Evolutionary conservation across 2,329 filamentous ascomycete species (phyloP), one percentile per base, ranked within the genome.

Genomic region (Aureobasidium lini): DNA sequence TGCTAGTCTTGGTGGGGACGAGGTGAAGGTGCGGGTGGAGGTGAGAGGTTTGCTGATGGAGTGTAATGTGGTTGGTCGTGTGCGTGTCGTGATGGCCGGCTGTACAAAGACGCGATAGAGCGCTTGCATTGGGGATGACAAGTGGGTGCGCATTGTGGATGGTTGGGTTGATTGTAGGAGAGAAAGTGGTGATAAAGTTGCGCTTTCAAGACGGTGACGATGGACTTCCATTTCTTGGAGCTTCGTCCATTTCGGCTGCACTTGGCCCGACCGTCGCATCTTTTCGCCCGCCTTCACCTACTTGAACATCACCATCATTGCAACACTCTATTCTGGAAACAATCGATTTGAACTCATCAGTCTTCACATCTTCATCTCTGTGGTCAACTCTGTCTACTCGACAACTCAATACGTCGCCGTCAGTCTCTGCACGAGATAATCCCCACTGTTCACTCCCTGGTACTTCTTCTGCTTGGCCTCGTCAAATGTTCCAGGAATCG

Each of bases 371-470:
- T 37, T 10, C 34, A 37, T 37, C 2, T 9, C 34, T 9, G 15
- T 15, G 11, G 13, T 10, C 23, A 13, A 9, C 29, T 9, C 9
- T 16, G 2, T 6, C 28, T n/a, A 34, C 28, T 16, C 7, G 15
- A 2, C n/a, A 9, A 6, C 11, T 57, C 64, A 77, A 59, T 75
- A 79, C 2, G 92, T 96, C 13, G 88, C 87, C 5, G 85, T 80
- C 69, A 96, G 73, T 63, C 92, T 84, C 75, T 87, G 83, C 8
- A 89, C 83, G 48, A 96, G 73, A 69, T 96, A 96, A 13, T 94
- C 83, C 2, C 90, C 89, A 66, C 87, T 88, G 60, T 86, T 89
- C 66, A 96, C 85, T 0, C 82, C 84, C 36, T 81, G 75, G 68
- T 96, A 96, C 75, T 92, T 94, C 77, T 88, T 93, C 43, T 87